Evolutionary conservation across 2,329 filamentous ascomycete genomes (phyloP), one percentile per base, ranked within the genome.

Genomic region (Colletotrichum phormii): DNA sequence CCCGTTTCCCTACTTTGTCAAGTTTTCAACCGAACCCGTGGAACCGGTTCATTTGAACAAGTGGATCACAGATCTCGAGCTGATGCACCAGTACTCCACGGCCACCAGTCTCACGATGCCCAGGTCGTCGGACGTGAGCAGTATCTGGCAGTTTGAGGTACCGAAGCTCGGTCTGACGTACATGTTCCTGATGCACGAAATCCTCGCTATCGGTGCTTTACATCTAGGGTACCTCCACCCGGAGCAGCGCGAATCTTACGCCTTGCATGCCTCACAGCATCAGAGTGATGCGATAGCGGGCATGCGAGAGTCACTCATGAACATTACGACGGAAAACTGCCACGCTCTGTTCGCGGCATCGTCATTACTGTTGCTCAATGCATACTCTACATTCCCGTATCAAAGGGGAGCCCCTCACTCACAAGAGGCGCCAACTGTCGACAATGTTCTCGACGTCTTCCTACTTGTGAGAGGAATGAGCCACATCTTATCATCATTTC

Each of bases 61-160:
- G 59, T 83, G 81, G 81, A 78, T 80, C 11, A 77, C 78, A 4
- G 81, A 83, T 66, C 78, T 83, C 13, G 79, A 81, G 68, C 76
- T 83, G 51, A 79, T 83, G 76, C 81, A 83, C 53, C 81, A 83
- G 54, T 83, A 79, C 63, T 79, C 78, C 2, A 76, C 79, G 7
- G 74, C 67, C 2, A 81, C 81, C 0, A 80, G 75, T 59, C 66
- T 77, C 7, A 81, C 81, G 2, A 71, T 83, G 8, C 81, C 81
- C 0, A 75, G 81, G 6, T 37, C 66, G 11, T 51, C 54, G 6
- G 77, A 79, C 8, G 75, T 79, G 7, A 74, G 72, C 35, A 77
- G 76, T 4, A 73, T 80, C 12, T 82, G 81, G 81, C 80, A 81
- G 74, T 67, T 75, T 2, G 77, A 78, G 7, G 61, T 78, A 5